These are phyloP conservation scores for Apiotrichum domesticum DNA, from an alignment of 1,284 basidiomycete species.

Conservation along the genomic window DNA sequence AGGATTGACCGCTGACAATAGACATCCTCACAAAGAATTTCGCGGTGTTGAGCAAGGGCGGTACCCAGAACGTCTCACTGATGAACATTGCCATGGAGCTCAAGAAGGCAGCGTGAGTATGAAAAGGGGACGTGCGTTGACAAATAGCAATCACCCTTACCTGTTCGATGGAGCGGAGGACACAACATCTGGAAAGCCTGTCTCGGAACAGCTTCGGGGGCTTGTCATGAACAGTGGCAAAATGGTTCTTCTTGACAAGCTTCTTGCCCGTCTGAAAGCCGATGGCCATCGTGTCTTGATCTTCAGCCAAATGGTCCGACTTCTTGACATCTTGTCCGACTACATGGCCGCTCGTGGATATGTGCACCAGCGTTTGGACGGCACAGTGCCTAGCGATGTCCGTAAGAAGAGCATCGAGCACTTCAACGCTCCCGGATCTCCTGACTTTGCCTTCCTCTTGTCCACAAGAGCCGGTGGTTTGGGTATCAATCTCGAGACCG, in stretches of 20 bases:
- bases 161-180: constrained; percentile 94
- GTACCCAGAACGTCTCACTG: constrained; percentile 80
- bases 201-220: constrained; percentile 84
- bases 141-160: constrained; percentile 77
- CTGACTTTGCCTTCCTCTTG: constrained; percentile 75
- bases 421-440: constrained; percentile 66
- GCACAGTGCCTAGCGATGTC: constrained; percentile 65
- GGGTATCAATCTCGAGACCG: constrained; percentile 97
- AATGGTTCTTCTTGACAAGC: constrained; percentile 92
- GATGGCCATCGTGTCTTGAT: constrained; percentile 95
- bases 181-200: constrained; percentile 50
- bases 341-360: constrained; percentile 89
- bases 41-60: constrained; percentile 80
- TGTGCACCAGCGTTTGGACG: constrained; percentile 72
- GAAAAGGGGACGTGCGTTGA: not conserved
- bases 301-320: constrained; percentile 99
- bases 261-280: constrained; percentile 78
- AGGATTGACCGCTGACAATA: constrained; percentile 11
- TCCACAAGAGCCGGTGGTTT: constrained; percentile 96
- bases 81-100: constrained; percentile 95
- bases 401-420: constrained; percentile 79
- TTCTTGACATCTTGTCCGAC: constrained; percentile 97
- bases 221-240: constrained; percentile 98
- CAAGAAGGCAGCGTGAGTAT: constrained; percentile 73
- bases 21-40: constrained; percentile 97